Conservation (phyloP, 1,139 yeast species). For the Ogataea hybrid region DNA sequence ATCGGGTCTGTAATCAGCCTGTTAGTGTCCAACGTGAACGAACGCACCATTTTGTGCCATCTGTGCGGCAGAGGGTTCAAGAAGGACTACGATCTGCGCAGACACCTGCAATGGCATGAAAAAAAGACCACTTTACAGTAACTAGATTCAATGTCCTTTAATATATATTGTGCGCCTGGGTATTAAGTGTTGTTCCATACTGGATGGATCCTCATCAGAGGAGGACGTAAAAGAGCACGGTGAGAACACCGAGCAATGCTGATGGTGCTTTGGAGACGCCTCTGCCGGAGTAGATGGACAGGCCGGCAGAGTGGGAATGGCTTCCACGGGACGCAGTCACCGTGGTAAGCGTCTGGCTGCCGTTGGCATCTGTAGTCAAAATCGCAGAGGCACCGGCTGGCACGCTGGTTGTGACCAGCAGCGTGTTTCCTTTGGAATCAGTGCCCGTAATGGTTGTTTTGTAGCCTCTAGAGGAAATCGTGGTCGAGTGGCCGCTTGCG, state of each 20-base stretch:
- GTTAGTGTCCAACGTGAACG: slow-evolving; percentile 38
- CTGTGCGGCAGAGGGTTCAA: slow-evolving; percentile 49
- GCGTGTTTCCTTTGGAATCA: not conserved
- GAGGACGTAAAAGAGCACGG: slow-evolving; percentile 8
- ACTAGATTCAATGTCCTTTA: not conserved
- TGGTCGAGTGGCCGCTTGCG: not conserved
- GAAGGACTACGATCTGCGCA: slow-evolving; percentile 45
- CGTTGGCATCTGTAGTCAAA: slow-evolving; percentile 3
- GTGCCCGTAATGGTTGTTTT: slow-evolving; percentile 1
- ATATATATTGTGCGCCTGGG: slow-evolving; percentile 1
- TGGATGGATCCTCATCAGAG: slow-evolving; percentile 1
- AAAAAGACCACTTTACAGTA: slow-evolving; percentile 9
- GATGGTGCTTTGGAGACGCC: slow-evolving; percentile 7
- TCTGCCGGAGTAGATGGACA: slow-evolving; percentile 2
- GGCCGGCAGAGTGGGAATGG: not conserved
- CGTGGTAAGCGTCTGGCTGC: slow-evolving; percentile 1
- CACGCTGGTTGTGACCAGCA: not conserved
- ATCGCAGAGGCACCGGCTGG: slow-evolving; percentile 1
- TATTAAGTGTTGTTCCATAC: not conserved
- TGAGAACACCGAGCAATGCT: slow-evolving; percentile 5
- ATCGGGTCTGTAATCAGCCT: slow-evolving; percentile 36
- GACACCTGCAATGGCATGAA: slow-evolving; percentile 59
- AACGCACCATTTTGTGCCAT: slow-evolving; percentile 39
- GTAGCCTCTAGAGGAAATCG: not conserved
- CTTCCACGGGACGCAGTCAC: not conserved